Percentiles rank a stretch among this genome's conserved stretches.
Evolutionary conservation across 140 eudicot genomes (phyloP).

Genomic region (Cichorium intybus): DNA sequence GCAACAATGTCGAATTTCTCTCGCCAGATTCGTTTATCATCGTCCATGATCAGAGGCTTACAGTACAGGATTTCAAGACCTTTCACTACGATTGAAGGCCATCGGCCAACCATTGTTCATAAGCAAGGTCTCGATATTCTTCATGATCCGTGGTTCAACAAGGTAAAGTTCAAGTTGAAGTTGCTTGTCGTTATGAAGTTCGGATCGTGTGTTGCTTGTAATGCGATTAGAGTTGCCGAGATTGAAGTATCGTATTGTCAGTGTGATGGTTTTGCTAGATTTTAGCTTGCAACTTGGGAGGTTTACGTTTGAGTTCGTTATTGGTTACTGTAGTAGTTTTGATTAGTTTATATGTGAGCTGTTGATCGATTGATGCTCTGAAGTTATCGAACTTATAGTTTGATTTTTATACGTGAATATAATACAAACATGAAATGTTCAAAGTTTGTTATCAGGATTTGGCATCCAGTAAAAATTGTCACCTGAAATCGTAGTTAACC

Average conservation of each 20-base stretch:
- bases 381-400: slow-evolving; percentile 1
- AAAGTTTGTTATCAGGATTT: too few species aligned
- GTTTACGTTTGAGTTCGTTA: neutral
- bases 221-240: neutral
- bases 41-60: slow-evolving; percentile 58
- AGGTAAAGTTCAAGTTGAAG: slow-evolving; percentile 37
- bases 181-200: neutral
- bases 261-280: neutral
- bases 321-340: neutral
- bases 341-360: slow-evolving; percentile 4
- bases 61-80: slow-evolving; percentile 50
- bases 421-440: too few species aligned
- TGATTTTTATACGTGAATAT: too few species aligned
- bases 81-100: slow-evolving; percentile 85
- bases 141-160: slow-evolving; percentile 99
- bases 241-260: slow-evolving; percentile 1
- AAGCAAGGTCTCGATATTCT: slow-evolving; percentile 94
- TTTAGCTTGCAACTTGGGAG: neutral
- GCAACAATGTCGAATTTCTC: slow-evolving; percentile 40
- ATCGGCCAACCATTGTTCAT: slow-evolving; percentile 82
- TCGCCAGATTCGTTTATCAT: slow-evolving; percentile 55
- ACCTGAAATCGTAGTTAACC: slow-evolving; percentile 8
- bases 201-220: neutral
- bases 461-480: neutral
- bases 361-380: neutral